Evolutionary conservation across 2,329 filamentous ascomycete genomes (phyloP), one percentile per base, ranked within the genome.

Genomic region (Capronia coronata): DNA sequence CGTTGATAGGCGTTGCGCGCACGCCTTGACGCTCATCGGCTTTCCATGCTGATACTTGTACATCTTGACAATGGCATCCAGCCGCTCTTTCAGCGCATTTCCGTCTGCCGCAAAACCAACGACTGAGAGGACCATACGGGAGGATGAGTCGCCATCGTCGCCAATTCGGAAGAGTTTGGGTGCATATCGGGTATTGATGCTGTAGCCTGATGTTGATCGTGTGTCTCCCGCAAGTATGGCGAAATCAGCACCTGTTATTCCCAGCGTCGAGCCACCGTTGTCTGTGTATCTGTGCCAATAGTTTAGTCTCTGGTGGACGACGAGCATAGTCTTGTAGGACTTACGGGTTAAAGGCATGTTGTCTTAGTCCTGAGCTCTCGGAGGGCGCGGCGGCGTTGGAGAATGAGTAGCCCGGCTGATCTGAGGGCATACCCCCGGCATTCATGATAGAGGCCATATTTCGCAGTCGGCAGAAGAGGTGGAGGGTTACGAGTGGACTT

Each of bases 131-230:
- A 97, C 80, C 63, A 98, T 86, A 47, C 82, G 86, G 45, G 88
- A 86, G 61, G 90, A 87, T 54, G 86, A 81, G 35, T 86, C 90
- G 14, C 46, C 54, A 53, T 90, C 87, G 46, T 91, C 93, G 53
- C 94, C 93, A 61, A 98, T 94, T 72, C 87, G 89, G 80, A 95
- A 98, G 56, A 98, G 86, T 73, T 98, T 98, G 49, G 93, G 93
- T 52, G 84, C 80, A 75, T 87, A 91, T 64, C 93, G 86, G 52
- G 90, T 90, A 81, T 98, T 96, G 83, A 98, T 98, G 77, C 86
- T 96, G 82, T 95, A 98, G 67, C 94, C 93, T 58, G 87, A 86
- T 48, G 90, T 95, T 65, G 88, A 87, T 67, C 93, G 87, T 62
- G 93, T 98, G 75, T 98, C 93, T 71, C 94, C 93, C 38, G 93